Evolutionary conservation across 2,329 filamentous ascomycete genomes (phyloP), one percentile per base, ranked within the genome.

Genomic region (Calonectria montana): DNA sequence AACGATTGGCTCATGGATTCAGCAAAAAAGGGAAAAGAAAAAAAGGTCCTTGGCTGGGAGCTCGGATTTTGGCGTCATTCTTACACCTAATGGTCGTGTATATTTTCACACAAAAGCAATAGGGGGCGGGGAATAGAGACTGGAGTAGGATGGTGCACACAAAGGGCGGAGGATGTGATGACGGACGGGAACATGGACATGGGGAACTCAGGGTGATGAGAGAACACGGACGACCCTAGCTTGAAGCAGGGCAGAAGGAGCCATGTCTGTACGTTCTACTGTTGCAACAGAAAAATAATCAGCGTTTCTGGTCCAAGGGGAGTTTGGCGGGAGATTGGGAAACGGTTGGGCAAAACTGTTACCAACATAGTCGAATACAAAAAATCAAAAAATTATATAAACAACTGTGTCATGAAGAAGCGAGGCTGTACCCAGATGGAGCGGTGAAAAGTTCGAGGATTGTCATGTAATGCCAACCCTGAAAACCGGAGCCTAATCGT

Each of bases 21-120:
- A 78, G 78, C 75, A 72, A 76, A 78, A 75, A 78, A 71, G 66
- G 72, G 73, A 68, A 65, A 71, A 57, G 31, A 65, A 61, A 45
- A 70, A 77, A 76, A 69, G 76, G 75, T 70, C 74, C 72, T 75
- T 74, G 76, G 75, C 75, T 79, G 74, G 77, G 74, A 75, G 77
- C 77, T 77, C 77, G 73, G 76, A 61, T 79, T 79, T 72, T 79
- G 77, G 76, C 74, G 78, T 79, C 74, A 75, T 78, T 79, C 75
- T 70, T 78, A 77, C 65, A 67, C 75, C 70, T 79, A 79, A 79
- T 79, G 75, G 73, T 74, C 77, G 73, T 79, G 78, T 79, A 78
- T 74, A 79, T 79, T 79, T 77, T 75, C 69, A 75, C 73, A 77
- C 65, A 59, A 76, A 79, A 78, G 77, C 74, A 70, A 77, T 74